Percentiles rank a stretch among this genome's conserved stretches.
Conservation (phyloP, 352 stramenopile genomes). For the Globisporangium polare region DNA sequence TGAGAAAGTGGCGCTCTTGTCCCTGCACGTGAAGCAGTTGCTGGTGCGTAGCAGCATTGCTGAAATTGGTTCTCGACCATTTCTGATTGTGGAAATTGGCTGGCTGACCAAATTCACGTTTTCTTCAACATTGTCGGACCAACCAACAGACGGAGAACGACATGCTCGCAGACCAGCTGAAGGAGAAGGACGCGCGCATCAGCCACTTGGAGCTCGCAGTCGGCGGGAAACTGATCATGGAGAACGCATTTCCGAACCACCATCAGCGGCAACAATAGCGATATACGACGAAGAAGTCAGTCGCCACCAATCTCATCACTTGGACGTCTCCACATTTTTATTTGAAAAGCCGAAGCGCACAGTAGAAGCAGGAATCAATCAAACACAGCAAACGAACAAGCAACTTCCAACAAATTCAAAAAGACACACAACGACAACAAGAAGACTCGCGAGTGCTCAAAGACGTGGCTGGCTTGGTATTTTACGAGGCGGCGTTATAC, state of each 20-base stretch:
- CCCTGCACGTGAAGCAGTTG: constrained; percentile 35
- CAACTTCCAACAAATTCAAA: not conserved
- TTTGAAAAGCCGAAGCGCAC: constrained; percentile 10
- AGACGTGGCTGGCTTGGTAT: constrained; percentile 28
- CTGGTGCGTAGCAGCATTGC: constrained; percentile 15
- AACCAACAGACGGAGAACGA: constrained; percentile 32
- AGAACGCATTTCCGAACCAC: constrained; percentile 10
- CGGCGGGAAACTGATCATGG: constrained; percentile 33
- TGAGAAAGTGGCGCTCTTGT: constrained; percentile 22
- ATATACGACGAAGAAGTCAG: not conserved
- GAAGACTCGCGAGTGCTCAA: constrained; percentile 14
- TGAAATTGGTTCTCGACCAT: not conserved
- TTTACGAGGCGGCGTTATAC: constrained; percentile 83
- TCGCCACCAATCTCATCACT: not conserved
- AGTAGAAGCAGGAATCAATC: constrained; percentile 11
- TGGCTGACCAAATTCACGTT: not conserved
- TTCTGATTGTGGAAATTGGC: constrained; percentile 3
- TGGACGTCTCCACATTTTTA: constrained; percentile 1
- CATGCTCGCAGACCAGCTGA: constrained; percentile 32
- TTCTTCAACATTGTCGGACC: not conserved
- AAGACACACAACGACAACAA: constrained; percentile 8
- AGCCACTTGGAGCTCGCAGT: constrained; percentile 52
- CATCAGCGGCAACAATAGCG: not conserved
- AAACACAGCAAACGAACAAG: constrained; percentile 8
- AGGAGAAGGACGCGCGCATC: constrained; percentile 40